Conservation (phyloP, 1,284 basidiomycete species). For the Amylostereum areolatum region DNA sequence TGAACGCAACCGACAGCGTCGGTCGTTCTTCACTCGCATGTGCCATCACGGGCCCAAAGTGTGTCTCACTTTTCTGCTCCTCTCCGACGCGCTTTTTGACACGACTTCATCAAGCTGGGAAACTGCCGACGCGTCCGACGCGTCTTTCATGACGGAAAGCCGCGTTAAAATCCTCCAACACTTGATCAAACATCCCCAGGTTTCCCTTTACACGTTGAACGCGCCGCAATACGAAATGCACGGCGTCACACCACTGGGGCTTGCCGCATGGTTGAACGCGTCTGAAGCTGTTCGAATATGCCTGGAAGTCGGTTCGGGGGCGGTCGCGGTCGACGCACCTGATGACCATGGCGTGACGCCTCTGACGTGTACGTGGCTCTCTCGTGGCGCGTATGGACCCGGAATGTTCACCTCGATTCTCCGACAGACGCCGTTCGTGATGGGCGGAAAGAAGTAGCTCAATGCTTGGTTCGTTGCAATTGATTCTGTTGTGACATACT, state of each 20-base stretch:
- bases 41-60: slow-evolving; percentile 67
- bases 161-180: slow-evolving; percentile 51
- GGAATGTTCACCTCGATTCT: slow-evolving; percentile 13
- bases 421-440: slow-evolving; percentile 65
- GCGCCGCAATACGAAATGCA: slow-evolving; percentile 58
- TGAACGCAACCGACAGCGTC: slow-evolving; percentile 53
- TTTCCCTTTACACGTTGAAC: slow-evolving; percentile 63
- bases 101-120: slow-evolving; percentile 44
- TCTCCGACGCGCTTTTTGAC: slow-evolving; percentile 1
- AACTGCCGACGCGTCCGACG: slow-evolving; percentile 58
- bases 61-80: slow-evolving; percentile 11
- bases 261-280: slow-evolving; percentile 69
- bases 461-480: slow-evolving; percentile 45
- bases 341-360: slow-evolving; percentile 68
- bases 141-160: slow-evolving; percentile 49
- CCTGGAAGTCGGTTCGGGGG: slow-evolving; percentile 50
- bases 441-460: slow-evolving; percentile 55
- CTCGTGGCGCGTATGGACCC: background rate
- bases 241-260: slow-evolving; percentile 67
- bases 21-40: slow-evolving; percentile 60
- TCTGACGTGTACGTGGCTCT: slow-evolving; percentile 62
- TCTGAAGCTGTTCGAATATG: slow-evolving; percentile 49
- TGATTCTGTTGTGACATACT: background rate
- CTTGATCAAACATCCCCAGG: slow-evolving; percentile 45
- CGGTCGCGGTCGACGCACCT: slow-evolving; percentile 64